phyloP scores from a whole-genome alignment of 1,284 basidiomycete species.

The Flammula alnicola region DNA sequence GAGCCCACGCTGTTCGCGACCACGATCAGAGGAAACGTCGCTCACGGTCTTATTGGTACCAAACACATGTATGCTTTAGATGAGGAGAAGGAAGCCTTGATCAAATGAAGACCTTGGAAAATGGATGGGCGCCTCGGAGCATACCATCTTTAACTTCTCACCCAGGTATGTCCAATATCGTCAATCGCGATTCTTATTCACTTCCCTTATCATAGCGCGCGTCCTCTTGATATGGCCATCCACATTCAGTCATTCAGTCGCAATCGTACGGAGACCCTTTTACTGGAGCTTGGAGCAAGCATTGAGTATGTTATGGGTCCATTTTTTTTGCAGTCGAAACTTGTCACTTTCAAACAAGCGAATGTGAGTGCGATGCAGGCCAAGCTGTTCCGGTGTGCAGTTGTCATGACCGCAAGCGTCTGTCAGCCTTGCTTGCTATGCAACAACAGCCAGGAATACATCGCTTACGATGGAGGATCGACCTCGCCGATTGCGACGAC shows the following conservation, averaged over 20 bases:
- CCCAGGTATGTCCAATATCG: slow-evolving; percentile 63
- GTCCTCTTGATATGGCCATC: slow-evolving; percentile 96
- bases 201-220: slow-evolving; percentile 61
- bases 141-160: slow-evolving; percentile 97
- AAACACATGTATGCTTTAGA: slow-evolving; percentile 69
- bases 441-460: no score
- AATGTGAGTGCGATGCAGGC: no score
- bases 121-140: slow-evolving; percentile 94
- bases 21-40: slow-evolving; percentile 71
- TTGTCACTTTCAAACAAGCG: no score
- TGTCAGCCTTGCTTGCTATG: no score
- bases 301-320: no score
- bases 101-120: slow-evolving; percentile 93
- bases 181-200: slow-evolving; percentile 11
- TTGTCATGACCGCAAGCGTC: no score
- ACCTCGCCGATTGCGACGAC: no score
- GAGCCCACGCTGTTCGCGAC: slow-evolving; percentile 89
- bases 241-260: slow-evolving; percentile 96
- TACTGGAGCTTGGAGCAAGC: no score
- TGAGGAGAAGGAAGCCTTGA: slow-evolving; percentile 79
- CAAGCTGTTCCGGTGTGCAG: no score
- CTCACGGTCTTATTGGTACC: slow-evolving; percentile 88
- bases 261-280: no score
- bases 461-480: no score
- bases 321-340: no score